phyloP scores from a whole-genome alignment of 306 rosid species.

The Dryas alaskensis region DNA sequence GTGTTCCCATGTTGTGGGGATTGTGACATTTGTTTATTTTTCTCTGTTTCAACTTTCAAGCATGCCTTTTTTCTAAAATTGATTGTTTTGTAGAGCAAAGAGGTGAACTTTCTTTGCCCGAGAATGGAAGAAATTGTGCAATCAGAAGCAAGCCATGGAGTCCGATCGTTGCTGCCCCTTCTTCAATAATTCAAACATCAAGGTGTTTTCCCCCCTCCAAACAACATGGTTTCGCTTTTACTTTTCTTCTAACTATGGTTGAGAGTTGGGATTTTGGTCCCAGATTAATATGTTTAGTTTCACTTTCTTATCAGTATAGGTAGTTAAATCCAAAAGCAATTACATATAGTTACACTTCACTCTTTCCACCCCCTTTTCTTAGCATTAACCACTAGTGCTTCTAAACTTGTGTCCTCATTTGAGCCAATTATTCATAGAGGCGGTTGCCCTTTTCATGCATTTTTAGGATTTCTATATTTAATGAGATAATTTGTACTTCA shows the following conservation, averaged over 20 bases:
- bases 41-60: not conserved
- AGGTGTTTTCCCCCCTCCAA: slow-evolving; percentile 39
- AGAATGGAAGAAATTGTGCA: slow-evolving; percentile 41
- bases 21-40: not conserved
- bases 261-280: not conserved
- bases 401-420: not conserved
- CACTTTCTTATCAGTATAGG: too few relatives aligned
- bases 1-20: slow-evolving; percentile 3
- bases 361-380: not conserved
- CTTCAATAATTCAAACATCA: slow-evolving; percentile 25
- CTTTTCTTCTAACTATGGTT: not conserved
- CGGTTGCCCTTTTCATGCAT: not conserved
- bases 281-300: not conserved
- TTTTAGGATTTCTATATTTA: not conserved
- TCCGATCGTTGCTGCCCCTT: slow-evolving; percentile 30
- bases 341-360: not conserved
- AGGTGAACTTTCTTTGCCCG: slow-evolving; percentile 30
- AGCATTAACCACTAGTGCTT: slow-evolving; percentile 3
- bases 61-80: not conserved
- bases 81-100: slow-evolving; percentile 35
- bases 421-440: not conserved
- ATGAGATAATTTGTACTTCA: not conserved
- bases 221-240: not conserved
- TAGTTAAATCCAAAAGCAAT: not conserved
- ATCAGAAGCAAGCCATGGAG: slow-evolving; percentile 39